Evolutionary conservation across 1,139 yeast species (phyloP).

Genomic region (Entelexis paramagnoliae): DNA sequence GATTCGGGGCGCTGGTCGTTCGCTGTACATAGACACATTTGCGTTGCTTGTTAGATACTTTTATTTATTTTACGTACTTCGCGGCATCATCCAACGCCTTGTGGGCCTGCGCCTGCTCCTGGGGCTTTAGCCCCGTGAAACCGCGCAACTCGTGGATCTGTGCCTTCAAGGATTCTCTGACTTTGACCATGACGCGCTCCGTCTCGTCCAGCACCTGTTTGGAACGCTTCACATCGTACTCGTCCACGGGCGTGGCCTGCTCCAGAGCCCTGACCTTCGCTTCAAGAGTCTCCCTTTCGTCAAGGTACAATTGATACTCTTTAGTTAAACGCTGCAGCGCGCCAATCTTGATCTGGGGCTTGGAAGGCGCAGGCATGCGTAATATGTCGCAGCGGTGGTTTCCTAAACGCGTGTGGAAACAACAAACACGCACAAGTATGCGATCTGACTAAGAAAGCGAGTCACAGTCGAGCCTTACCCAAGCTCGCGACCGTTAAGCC

Average conservation of each 20-base stretch:
- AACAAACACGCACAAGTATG: neutral
- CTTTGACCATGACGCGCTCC: slow-evolving; percentile 54
- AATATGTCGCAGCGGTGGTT: neutral
- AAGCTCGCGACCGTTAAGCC: too few relatives aligned
- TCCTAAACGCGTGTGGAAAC: neutral
- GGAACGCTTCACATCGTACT: slow-evolving; percentile 60
- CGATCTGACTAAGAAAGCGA: neutral
- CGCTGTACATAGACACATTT: neutral
- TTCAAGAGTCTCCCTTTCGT: slow-evolving; percentile 56
- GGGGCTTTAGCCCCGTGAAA: slow-evolving; percentile 20
- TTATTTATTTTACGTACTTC: neutral
- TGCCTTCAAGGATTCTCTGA: slow-evolving; percentile 43
- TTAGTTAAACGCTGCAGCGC: slow-evolving; percentile 66
- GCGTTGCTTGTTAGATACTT: neutral
- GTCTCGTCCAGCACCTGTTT: slow-evolving; percentile 60
- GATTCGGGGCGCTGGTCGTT: neutral
- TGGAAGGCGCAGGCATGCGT: slow-evolving; percentile 59
- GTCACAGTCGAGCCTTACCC: too few relatives aligned
- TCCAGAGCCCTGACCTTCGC: slow-evolving; percentile 36
- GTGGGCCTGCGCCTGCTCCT: slow-evolving; percentile 32
- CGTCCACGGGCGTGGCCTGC: slow-evolving; percentile 42
- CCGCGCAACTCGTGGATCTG: slow-evolving; percentile 40
- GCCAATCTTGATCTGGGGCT: slow-evolving; percentile 60
- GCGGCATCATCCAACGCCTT: slow-evolving; percentile 30
- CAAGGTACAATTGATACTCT: slow-evolving; percentile 55